These are phyloP conservation scores for Ophiosphaerella herpotricha DNA, from an alignment of 2,329 filamentous ascomycete species.

Conservation along the genomic window DNA sequence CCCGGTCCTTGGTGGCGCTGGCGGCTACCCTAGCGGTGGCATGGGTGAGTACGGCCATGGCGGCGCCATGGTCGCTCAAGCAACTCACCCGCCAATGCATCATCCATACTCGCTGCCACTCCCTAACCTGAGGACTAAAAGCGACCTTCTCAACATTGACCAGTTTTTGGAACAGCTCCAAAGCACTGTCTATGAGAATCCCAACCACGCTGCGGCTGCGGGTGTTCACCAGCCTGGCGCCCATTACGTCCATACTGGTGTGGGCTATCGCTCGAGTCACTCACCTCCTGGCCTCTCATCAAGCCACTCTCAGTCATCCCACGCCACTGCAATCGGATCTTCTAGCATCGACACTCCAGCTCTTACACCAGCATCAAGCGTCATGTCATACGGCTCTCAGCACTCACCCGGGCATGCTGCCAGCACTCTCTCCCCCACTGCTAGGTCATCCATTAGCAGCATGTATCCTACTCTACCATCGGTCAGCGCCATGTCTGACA, in stretches of 20 bases:
- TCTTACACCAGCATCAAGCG: conserved; percentile 75
- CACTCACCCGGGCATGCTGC: conserved; percentile 71
- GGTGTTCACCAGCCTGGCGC: conserved; percentile 76
- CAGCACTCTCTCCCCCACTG: conserved; percentile 68
- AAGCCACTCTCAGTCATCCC: conserved; percentile 56
- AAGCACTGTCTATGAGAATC: conserved; percentile 91
- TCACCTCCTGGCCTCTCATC: conserved; percentile 55
- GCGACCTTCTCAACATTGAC: conserved; percentile 90
- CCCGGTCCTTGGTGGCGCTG: conserved; percentile 37
- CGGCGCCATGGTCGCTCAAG: conserved; percentile 60
- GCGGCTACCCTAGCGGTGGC: conserved; percentile 39
- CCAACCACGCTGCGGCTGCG: conserved; percentile 77
- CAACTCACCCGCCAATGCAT: conserved; percentile 68
- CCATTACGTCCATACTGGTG: conserved; percentile 63
- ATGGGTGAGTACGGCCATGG: conserved; percentile 59
- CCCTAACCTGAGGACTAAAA: conserved; percentile 91
- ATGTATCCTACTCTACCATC: conserved; percentile 78
- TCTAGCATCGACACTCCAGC: conserved; percentile 68
- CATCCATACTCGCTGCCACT: conserved; percentile 85
- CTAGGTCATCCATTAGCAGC: conserved; percentile 59
- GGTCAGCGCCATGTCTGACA: conserved; percentile 67
- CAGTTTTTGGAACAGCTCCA: conserved; percentile 96
- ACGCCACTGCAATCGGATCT: conserved; percentile 49
- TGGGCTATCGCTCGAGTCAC: conserved; percentile 61
- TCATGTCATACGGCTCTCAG: conserved; percentile 76